Evolutionary conservation across 352 stramenopile genomes (phyloP).

Genomic region (Phytophthora multivora): DNA sequence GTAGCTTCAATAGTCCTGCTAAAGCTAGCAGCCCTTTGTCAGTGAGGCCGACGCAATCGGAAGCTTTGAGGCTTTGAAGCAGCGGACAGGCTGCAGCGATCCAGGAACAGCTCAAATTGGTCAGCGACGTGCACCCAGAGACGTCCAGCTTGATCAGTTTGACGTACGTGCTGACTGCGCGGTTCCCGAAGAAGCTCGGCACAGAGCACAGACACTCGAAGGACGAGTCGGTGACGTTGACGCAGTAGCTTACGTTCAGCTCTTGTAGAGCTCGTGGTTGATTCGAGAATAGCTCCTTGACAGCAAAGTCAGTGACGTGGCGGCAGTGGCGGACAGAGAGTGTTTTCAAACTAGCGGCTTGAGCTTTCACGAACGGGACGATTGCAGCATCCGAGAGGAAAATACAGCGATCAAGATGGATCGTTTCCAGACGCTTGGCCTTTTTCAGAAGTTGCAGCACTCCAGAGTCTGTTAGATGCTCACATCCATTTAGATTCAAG

Average conservation of each 20-base stretch:
- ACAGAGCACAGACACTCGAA: slow-evolving; percentile 66
- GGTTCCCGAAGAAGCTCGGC: slow-evolving; percentile 59
- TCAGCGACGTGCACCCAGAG: slow-evolving; percentile 53
- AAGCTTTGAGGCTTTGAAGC: slow-evolving; percentile 48
- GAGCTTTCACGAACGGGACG: slow-evolving; percentile 39
- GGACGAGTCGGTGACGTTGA: slow-evolving; percentile 48
- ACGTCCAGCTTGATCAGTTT: slow-evolving; percentile 56
- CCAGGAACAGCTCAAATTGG: slow-evolving; percentile 60
- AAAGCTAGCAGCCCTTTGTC: slow-evolving; percentile 67
- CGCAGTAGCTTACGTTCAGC: slow-evolving; percentile 62
- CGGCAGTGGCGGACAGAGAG: slow-evolving; percentile 51
- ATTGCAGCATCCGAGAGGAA: slow-evolving; percentile 51
- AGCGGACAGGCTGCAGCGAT: slow-evolving; percentile 69
- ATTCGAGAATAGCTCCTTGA: slow-evolving; percentile 57
- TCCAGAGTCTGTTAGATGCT: slow-evolving; percentile 58
- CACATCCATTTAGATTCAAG: slow-evolving; percentile 57
- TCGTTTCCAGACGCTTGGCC: slow-evolving; percentile 29
- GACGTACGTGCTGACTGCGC: slow-evolving; percentile 47
- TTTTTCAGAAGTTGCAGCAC: slow-evolving; percentile 52
- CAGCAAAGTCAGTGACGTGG: slow-evolving; percentile 40
- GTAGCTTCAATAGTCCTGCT: slow-evolving; percentile 50
- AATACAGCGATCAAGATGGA: slow-evolving; percentile 56
- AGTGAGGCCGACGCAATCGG: slow-evolving; percentile 45
- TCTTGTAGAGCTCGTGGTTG: slow-evolving; percentile 56
- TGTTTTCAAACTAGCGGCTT: slow-evolving; percentile 34